Percentiles rank a stretch among this genome's conserved stretches.
These are phyloP conservation scores for Berberis vulgaris DNA, from an alignment of 164 flowering plant genomes.

Conservation along the genomic window DNA sequence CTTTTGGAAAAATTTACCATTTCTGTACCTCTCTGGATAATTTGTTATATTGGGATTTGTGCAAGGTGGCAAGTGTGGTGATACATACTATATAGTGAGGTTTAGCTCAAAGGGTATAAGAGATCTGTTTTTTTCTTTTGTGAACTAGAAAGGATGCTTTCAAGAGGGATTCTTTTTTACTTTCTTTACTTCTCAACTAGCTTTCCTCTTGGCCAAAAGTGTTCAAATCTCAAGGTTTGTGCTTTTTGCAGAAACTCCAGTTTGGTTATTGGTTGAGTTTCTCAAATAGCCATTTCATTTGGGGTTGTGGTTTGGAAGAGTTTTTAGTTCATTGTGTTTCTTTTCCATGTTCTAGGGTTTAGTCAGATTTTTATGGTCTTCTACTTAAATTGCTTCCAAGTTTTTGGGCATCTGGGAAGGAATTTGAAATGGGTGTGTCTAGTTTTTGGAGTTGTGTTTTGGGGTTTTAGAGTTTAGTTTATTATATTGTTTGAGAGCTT, in stretches of 20 bases:
- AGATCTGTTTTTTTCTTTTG: not conserved
- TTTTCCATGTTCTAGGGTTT: conserved; percentile 2
- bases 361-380: not conserved
- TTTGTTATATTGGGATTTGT: not conserved
- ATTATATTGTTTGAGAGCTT: too few relatives aligned
- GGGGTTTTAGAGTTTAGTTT: conserved; percentile 1
- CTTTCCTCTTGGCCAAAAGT: not conserved
- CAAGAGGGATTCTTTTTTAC: not conserved
- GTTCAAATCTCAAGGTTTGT: not conserved
- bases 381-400: too few relatives aligned
- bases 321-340: not conserved
- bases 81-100: too few relatives aligned
- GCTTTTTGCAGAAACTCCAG: not conserved
- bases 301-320: not conserved
- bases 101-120: too few relatives aligned
- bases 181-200: not conserved
- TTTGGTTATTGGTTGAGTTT: not conserved
- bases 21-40: not conserved
- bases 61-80: not conserved
- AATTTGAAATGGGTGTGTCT: not conserved
- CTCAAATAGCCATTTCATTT: not conserved
- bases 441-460: not conserved
- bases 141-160: not conserved
- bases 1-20: too few relatives aligned
- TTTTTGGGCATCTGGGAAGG: too few relatives aligned